Conservation (phyloP, 2,329 filamentous ascomycete species). For the Lecanosticta acicola region DNA sequence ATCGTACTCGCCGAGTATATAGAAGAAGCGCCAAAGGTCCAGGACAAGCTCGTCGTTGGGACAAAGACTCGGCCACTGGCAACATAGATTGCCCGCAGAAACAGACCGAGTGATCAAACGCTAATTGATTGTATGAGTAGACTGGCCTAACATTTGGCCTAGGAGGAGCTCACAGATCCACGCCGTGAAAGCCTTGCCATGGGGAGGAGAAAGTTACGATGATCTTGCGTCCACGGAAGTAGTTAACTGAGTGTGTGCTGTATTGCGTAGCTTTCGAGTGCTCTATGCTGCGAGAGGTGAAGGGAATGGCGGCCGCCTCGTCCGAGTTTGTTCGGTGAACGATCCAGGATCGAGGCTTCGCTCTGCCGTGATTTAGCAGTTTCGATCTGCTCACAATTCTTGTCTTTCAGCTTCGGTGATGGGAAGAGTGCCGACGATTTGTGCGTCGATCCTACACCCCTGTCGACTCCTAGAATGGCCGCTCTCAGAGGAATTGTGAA, state of each 20-base stretch:
- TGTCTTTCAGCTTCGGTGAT: constrained; percentile 12
- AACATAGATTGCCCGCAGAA: constrained; percentile 45
- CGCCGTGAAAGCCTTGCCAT: constrained; percentile 17
- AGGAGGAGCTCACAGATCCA: too few relatives aligned
- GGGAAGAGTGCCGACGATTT: constrained; percentile 13
- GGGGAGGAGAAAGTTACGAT: constrained; percentile 5
- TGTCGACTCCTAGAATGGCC: too few relatives aligned
- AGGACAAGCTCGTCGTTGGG: constrained; percentile 38
- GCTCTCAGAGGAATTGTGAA: too few relatives aligned
- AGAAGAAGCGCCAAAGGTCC: constrained; percentile 38
- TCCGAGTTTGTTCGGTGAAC: background rate
- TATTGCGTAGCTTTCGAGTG: constrained; percentile 22
- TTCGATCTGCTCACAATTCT: constrained; percentile 7
- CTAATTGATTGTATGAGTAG: too few relatives aligned
- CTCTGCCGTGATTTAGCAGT: background rate
- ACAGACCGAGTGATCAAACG: constrained; percentile 52
- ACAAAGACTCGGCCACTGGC: constrained; percentile 45
- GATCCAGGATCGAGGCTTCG: background rate
- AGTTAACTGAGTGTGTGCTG: constrained; percentile 14
- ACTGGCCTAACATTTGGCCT: too few relatives aligned
- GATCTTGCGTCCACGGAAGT: constrained; percentile 14
- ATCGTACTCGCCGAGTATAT: constrained; percentile 37
- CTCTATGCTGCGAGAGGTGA: constrained; percentile 22
- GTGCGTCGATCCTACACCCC: too few relatives aligned
- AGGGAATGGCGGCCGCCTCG: constrained; percentile 16